These are phyloP conservation scores for Botrytis fabae DNA, from an alignment of 2,329 filamentous ascomycete genomes.

Conservation along the genomic window DNA sequence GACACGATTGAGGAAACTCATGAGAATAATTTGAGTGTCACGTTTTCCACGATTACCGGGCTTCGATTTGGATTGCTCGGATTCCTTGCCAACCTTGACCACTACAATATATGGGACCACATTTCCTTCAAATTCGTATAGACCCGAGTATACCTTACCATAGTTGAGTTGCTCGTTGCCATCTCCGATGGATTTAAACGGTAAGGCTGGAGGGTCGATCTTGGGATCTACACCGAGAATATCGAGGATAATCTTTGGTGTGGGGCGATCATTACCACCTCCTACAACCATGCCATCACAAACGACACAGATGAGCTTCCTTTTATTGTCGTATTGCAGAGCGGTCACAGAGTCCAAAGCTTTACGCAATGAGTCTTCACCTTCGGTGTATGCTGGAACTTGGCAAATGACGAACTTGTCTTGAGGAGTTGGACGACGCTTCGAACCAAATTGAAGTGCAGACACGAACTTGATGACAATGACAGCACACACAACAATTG, in stretches of 20 bases:
- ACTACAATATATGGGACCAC: slow-evolving; percentile 95
- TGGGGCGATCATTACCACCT: slow-evolving; percentile 92
- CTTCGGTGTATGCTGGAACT: slow-evolving; percentile 96
- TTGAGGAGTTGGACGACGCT: slow-evolving; percentile 83
- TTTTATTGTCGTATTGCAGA: slow-evolving; percentile 95
- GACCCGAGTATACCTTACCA: slow-evolving; percentile 95
- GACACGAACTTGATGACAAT: slow-evolving; percentile 88
- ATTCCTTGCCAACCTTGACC: slow-evolving; percentile 96
- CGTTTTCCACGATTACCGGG: slow-evolving; percentile 98
- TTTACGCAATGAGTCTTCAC: slow-evolving; percentile 90
- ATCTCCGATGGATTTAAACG: slow-evolving; percentile 88
- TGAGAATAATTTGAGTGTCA: slow-evolving; percentile 92
- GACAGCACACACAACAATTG: slow-evolving; percentile 77
- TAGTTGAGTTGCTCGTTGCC: slow-evolving; percentile 95
- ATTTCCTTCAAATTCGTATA: slow-evolving; percentile 97
- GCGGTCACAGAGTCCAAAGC: slow-evolving; percentile 92
- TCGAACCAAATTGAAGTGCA: slow-evolving; percentile 89
- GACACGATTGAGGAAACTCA: slow-evolving; percentile 97
- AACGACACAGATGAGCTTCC: slow-evolving; percentile 93
- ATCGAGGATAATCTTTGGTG: slow-evolving; percentile 95
- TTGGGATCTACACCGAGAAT: slow-evolving; percentile 97
- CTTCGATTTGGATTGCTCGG: slow-evolving; percentile 85
- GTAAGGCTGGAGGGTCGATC: slow-evolving; percentile 88
- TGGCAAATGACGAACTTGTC: slow-evolving; percentile 99
- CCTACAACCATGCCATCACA: slow-evolving; percentile 98